A percentile compares a stretch with the other conserved stretches of the same genome.
Conservation (phyloP, 2,329 filamentous ascomycete species). For the Sporothrix euskadiensis region DNA sequence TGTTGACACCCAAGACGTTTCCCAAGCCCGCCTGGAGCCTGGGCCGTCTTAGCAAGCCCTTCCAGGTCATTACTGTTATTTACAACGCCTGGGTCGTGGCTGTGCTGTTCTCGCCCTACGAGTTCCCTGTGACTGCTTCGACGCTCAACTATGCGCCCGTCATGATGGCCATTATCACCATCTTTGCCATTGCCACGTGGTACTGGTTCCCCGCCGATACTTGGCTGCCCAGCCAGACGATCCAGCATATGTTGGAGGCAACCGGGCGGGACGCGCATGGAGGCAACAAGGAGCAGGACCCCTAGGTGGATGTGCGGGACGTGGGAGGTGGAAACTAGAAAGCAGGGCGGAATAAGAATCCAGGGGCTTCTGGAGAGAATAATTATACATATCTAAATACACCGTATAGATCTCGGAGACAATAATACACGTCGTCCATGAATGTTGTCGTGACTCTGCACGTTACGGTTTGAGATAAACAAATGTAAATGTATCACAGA, state of each 20-base stretch:
- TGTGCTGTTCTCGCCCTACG: constrained; percentile 28
- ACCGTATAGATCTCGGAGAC: no score
- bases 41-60: constrained; percentile 27
- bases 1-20: constrained; percentile 26
- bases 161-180: constrained; percentile 29
- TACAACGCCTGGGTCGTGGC: constrained; percentile 29
- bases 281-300: neutral
- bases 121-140: constrained; percentile 24
- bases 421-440: no score
- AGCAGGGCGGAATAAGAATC: no score
- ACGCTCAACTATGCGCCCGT: constrained; percentile 31
- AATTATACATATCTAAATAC: no score
- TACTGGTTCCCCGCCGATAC: constrained; percentile 24
- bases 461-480: no score
- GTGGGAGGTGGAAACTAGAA: neutral
- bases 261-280: neutral
- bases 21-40: constrained; percentile 28
- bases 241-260: constrained; percentile 23
- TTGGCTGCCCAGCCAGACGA: constrained; percentile 29
- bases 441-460: no score
- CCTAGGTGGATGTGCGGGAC: neutral
- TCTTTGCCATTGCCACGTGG: constrained; percentile 27
- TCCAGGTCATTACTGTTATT: constrained; percentile 26
- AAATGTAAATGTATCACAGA: no score
- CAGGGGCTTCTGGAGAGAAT: no score